A percentile compares a stretch with the other conserved stretches of the same genome.
Conservation (phyloP, 306 rosid species). For the Cucurbita ficifolia region DNA sequence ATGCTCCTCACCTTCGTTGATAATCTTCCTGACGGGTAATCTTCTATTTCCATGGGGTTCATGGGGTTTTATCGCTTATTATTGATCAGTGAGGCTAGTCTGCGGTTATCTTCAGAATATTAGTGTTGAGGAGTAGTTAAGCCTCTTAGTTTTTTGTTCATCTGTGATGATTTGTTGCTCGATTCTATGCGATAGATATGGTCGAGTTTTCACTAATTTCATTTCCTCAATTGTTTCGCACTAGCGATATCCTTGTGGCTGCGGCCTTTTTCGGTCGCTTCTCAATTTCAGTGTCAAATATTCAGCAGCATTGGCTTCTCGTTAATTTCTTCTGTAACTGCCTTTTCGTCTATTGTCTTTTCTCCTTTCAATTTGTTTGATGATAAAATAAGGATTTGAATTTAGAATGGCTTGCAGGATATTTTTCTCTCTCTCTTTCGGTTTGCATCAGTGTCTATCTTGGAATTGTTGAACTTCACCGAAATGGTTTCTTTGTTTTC, state of each 20-base stretch:
- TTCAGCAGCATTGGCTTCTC: neutral
- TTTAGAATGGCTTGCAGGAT: neutral
- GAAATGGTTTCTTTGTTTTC: neutral
- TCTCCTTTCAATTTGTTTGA: neutral
- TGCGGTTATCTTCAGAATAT: neutral
- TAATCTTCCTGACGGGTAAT: slow-evolving; percentile 78
- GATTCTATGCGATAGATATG: neutral
- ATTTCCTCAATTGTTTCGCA: neutral
- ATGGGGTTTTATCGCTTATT: neutral
- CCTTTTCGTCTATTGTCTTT: neutral
- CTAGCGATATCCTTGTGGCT: neutral
- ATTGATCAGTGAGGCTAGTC: neutral
- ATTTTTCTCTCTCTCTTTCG: neutral
- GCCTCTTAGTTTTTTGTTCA: neutral
- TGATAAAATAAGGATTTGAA: neutral
- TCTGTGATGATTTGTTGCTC: neutral
- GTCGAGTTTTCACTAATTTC: neutral
- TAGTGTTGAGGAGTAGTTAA: neutral
- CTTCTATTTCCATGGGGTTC: neutral
- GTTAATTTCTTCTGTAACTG: neutral
- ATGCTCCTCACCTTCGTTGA: slow-evolving; percentile 89
- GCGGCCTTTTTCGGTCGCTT: neutral
- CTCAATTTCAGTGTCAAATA: neutral
- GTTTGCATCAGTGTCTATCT: neutral
- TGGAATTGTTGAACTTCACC: neutral